phyloP scores from a whole-genome alignment of 129 eudicot species.

The Lonicera japonica region DNA sequence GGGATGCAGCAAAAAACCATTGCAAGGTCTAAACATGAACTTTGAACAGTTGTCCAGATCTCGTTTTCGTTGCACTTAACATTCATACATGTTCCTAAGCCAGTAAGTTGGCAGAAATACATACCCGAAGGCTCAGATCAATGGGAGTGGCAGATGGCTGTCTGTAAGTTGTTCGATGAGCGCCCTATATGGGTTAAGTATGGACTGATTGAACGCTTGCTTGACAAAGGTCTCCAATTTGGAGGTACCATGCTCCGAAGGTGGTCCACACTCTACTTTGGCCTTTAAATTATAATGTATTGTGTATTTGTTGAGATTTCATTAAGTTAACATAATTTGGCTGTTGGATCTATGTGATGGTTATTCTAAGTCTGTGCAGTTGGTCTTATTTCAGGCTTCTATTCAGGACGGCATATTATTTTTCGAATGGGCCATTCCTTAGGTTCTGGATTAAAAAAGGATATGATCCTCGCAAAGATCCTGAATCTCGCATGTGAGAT shows the following conservation, averaged over 20 bases:
- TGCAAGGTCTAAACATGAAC: background rate
- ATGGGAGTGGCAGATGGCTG: conserved; percentile 67
- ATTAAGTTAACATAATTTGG: conserved; percentile 2
- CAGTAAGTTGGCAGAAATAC: conserved; percentile 66
- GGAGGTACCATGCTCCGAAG: conserved; percentile 41
- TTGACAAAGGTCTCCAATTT: conserved; percentile 41
- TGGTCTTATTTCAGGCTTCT: conserved; percentile 57
- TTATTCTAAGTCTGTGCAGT: conserved; percentile 4
- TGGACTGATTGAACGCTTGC: conserved; percentile 58
- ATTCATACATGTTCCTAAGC: conserved; percentile 77
- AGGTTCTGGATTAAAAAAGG: conserved; percentile 91
- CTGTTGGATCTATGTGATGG: background rate
- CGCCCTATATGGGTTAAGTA: conserved; percentile 78
- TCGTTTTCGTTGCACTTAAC: conserved; percentile 38
- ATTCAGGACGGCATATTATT: conserved; percentile 70
- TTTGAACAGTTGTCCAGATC: background rate
- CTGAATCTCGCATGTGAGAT: conserved; percentile 88
- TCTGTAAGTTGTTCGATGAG: conserved; percentile 75
- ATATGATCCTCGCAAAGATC: conserved; percentile 95
- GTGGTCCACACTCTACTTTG: conserved; percentile 17
- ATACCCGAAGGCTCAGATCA: conserved; percentile 55
- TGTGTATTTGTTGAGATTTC: conserved; percentile 1
- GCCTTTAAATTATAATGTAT: background rate
- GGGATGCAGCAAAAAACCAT: background rate
- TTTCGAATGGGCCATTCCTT: conserved; percentile 80